phyloP scores from a whole-genome alignment of 2,329 filamentous ascomycete species.

The Allantophomopsis cytisporea region DNA sequence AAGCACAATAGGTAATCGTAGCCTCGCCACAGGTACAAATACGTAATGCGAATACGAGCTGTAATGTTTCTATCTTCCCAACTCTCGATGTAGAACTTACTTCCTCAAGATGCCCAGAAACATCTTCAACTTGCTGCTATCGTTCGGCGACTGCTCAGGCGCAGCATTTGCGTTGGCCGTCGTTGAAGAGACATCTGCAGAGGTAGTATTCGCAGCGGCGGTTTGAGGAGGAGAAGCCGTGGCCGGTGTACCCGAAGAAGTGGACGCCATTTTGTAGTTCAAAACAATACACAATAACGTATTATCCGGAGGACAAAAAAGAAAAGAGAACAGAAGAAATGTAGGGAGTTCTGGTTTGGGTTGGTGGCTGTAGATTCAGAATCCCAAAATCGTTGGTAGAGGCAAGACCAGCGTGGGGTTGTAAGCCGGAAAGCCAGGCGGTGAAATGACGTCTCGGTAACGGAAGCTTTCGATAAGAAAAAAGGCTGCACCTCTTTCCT shows the following conservation, averaged over 20 bases:
- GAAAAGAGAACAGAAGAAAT: too few species aligned
- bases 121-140: constrained; percentile 78
- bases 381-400: too few species aligned
- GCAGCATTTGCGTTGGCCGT: constrained; percentile 10
- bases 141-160: constrained; percentile 50
- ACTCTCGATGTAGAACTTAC: constrained; percentile 33
- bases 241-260: constrained; percentile 11
- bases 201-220: constrained; percentile 1
- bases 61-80: background rate
- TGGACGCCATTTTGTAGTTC: constrained; percentile 11
- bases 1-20: constrained; percentile 1
- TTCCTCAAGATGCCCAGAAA: constrained; percentile 80
- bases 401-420: too few species aligned
- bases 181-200: constrained; percentile 11
- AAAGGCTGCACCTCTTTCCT: too few species aligned
- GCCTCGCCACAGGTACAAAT: background rate
- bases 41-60: background rate
- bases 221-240: constrained; percentile 8
- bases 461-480: too few species aligned
- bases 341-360: too few species aligned
- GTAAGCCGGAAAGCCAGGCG: too few species aligned
- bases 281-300: background rate
- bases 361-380: too few species aligned
- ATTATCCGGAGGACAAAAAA: too few species aligned
- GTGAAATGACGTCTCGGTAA: too few species aligned